Percentiles rank a stretch among this genome's conserved stretches.
Conservation (phyloP, 148 eudicot genomes). For the Vaccinium corymbosum region DNA sequence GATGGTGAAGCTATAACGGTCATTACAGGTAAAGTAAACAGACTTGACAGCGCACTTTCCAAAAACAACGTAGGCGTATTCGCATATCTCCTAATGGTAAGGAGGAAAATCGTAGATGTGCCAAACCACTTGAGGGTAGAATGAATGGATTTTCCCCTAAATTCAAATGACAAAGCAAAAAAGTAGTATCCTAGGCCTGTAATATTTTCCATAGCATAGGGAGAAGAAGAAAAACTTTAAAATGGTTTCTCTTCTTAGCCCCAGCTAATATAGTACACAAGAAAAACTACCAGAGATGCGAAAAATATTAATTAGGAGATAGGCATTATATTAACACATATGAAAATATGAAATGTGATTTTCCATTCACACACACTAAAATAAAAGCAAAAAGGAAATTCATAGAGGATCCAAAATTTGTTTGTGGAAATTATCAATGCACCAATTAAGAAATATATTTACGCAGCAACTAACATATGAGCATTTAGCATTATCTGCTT, state of each 20-base stretch:
- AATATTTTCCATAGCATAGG: background rate
- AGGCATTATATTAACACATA: background rate
- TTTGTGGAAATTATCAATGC: background rate
- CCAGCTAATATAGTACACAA: background rate
- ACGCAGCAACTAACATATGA: background rate
- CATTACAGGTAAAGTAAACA: background rate
- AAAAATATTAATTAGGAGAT: background rate
- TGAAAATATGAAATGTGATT: background rate
- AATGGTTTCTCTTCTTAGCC: background rate
- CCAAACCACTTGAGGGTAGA: background rate
- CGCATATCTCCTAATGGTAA: background rate
- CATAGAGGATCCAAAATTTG: background rate
- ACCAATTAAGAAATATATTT: background rate
- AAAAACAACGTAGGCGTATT: background rate
- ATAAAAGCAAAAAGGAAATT: background rate
- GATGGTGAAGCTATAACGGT: background rate
- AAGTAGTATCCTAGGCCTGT: background rate
- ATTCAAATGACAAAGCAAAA: background rate
- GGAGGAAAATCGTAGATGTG: background rate
- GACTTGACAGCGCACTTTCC: background rate
- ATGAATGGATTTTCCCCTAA: background rate
- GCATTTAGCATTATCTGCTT: background rate
- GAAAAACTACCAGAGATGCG: background rate
- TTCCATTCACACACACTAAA: background rate
- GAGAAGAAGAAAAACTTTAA: background rate